Percentiles rank a stretch among this genome's conserved stretches.
Evolutionary conservation across 2,329 filamentous ascomycete genomes (phyloP).

Genomic region (Xylaria sp.): DNA sequence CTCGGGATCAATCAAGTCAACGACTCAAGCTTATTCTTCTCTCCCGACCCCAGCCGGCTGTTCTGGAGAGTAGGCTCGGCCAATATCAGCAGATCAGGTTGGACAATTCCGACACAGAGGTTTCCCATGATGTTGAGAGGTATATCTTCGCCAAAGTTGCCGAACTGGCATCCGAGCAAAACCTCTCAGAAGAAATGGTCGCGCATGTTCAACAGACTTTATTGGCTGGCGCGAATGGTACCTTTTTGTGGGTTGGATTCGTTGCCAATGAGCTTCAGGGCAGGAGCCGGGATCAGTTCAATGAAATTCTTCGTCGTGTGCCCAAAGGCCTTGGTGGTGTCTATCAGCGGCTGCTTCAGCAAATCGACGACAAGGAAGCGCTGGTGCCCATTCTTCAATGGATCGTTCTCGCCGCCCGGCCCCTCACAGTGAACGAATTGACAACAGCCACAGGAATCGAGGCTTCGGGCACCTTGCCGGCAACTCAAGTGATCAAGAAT

Average conservation of each 20-base stretch:
- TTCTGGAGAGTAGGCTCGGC: conserved; percentile 10
- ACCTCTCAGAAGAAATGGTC: conserved; percentile 4
- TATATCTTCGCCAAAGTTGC: conserved; percentile 25
- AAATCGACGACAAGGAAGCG: conserved; percentile 18
- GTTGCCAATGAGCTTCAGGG: conserved; percentile 24
- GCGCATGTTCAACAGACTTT: conserved; percentile 9
- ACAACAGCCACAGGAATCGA: conserved; percentile 2
- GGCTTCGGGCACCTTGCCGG: not conserved
- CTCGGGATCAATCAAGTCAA: not conserved
- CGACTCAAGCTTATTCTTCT: conserved; percentile 20
- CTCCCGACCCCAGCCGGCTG: conserved; percentile 16
- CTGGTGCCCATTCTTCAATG: conserved; percentile 26
- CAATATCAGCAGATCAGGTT: conserved; percentile 1
- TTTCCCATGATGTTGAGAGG: conserved; percentile 3
- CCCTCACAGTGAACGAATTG: conserved; percentile 16
- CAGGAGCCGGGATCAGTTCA: not conserved
- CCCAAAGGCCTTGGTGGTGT: conserved; percentile 21
- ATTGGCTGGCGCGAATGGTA: conserved; percentile 12
- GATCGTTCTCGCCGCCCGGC: conserved; percentile 24
- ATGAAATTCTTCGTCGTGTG: conserved; percentile 11
- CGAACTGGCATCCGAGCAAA: conserved; percentile 20
- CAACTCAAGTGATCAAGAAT: conserved; percentile 11
- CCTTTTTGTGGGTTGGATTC: conserved; percentile 24
- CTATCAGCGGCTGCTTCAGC: conserved; percentile 24
- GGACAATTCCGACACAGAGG: not conserved